Evolutionary conservation across 768 basidiomycete genomes (phyloP), one percentile per base, ranked within the genome.

Genomic region (Mycena metata): DNA sequence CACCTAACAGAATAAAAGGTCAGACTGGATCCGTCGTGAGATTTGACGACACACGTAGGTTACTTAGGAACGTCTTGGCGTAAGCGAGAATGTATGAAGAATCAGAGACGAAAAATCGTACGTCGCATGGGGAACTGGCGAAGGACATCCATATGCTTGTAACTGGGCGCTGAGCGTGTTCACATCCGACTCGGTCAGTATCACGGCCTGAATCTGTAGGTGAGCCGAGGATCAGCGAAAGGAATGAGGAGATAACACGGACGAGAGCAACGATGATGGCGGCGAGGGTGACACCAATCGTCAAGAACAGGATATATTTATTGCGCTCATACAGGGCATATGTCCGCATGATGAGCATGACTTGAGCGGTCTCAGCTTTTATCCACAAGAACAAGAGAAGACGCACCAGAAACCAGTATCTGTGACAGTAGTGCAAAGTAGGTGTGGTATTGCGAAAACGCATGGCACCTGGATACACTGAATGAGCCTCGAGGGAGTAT

Each of bases 261-360:
- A 61, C 63, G 26, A 61, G 15, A 12, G 49, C 63, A 49, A 26
- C 36, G 24, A 24, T 45, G n/a, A 57, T 12, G 6, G 60, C 66
- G 39, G 11, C 51, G 16, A 67, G 2, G 21, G 51, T 59, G 19
- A 71, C 66, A 4, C 16, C 23, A 19, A 65, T 7, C 58, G 45
- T 67, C 16, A 60, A 23, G 12, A 45, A 58, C 36, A 71, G 47
- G 26, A 67, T 41, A 5, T 17, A 13, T 26, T 67, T 71, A 36
- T 65, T 65, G n/a, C 63, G 61, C 26, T 65, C 62, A 58, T 71
- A 67, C 11, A 71, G 47, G 2, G 66, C 70, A 17, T 67, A 71
- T n/a, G 70, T 71, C 5, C 70, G 50, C 35, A 55, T 67, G 21
- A 71, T 60, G 46, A 71, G 70, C 35, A 71, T 64, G 19, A 39